Conservation (phyloP, 306 rosid genomes). For the Cicer chorassanicum region DNA sequence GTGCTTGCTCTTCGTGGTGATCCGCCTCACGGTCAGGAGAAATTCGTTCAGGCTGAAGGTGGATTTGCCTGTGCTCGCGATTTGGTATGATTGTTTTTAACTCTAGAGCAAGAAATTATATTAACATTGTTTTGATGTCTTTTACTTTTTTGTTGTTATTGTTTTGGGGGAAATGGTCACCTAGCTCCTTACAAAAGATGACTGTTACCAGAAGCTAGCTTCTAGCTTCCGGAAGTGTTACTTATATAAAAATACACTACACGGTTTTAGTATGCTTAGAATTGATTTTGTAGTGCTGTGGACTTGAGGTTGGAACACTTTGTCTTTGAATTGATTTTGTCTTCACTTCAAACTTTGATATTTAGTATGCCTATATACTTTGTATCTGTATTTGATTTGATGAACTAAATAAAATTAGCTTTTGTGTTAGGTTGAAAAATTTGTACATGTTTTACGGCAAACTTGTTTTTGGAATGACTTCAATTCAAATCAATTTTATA, state of each 20-base stretch:
- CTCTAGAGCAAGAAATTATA: background rate
- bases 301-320: too few species aligned
- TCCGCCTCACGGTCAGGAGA: slow-evolving; percentile 98
- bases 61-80: slow-evolving; percentile 97
- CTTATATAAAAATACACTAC: background rate
- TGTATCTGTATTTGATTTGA: background rate
- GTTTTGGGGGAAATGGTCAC: too few species aligned
- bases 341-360: background rate
- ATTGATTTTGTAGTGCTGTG: too few species aligned
- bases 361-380: too few species aligned
- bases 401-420: background rate
- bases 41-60: slow-evolving; percentile 83
- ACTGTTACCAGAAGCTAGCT: too few species aligned
- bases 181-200: too few species aligned
- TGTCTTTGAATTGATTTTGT: background rate
- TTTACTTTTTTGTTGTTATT: background rate
- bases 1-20: slow-evolving; percentile 98
- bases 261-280: background rate
- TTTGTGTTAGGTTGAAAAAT: background rate
- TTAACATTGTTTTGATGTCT: background rate
- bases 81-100: slow-evolving; percentile 52
- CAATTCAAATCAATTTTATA: background rate
- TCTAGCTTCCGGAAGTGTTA: too few species aligned
- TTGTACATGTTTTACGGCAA: background rate
- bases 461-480: background rate